Evolutionary conservation across 768 basidiomycete genomes (phyloP).

Genomic region (Leccinum longicurvipes): DNA sequence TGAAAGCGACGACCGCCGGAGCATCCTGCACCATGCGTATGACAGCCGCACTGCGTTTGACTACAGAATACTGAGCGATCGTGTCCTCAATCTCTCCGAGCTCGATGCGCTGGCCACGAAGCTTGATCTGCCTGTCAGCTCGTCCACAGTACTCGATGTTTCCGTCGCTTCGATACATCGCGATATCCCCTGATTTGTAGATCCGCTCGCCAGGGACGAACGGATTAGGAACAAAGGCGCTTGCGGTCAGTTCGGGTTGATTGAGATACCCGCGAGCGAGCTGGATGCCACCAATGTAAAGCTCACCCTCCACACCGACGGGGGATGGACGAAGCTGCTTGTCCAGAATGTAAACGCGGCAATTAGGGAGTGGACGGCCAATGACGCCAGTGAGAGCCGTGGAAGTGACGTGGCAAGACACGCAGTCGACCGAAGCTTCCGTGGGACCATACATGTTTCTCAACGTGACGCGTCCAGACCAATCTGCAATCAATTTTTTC

Average conservation of each 20-base stretch:
- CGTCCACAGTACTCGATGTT: slow-evolving; percentile 33
- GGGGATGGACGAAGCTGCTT: slow-evolving; percentile 26
- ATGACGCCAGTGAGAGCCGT: slow-evolving; percentile 22
- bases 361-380: slow-evolving; percentile 31
- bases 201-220: slow-evolving; percentile 29
- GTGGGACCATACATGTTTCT: slow-evolving; percentile 36
- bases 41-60: slow-evolving; percentile 22
- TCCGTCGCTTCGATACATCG: slow-evolving; percentile 26
- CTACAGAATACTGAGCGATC: slow-evolving; percentile 21
- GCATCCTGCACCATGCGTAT: slow-evolving; percentile 28
- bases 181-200: slow-evolving; percentile 32
- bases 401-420: slow-evolving; percentile 24
- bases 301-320: slow-evolving; percentile 27
- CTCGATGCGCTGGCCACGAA: slow-evolving; percentile 34
- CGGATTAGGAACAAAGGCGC: slow-evolving; percentile 29
- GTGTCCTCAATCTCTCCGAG: slow-evolving; percentile 33
- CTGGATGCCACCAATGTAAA: slow-evolving; percentile 21
- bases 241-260: slow-evolving; percentile 26
- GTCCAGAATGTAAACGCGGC: slow-evolving; percentile 29
- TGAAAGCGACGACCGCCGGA: slow-evolving; percentile 30
- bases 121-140: slow-evolving; percentile 33
- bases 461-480: slow-evolving; percentile 23
- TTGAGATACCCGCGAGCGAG: slow-evolving; percentile 23
- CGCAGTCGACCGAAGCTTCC: slow-evolving; percentile 30
- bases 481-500: slow-evolving; percentile 22